These are phyloP conservation scores for Vishniacozyma victoriae DNA, from an alignment of 768 basidiomycete genomes.

Conservation along the genomic window DNA sequence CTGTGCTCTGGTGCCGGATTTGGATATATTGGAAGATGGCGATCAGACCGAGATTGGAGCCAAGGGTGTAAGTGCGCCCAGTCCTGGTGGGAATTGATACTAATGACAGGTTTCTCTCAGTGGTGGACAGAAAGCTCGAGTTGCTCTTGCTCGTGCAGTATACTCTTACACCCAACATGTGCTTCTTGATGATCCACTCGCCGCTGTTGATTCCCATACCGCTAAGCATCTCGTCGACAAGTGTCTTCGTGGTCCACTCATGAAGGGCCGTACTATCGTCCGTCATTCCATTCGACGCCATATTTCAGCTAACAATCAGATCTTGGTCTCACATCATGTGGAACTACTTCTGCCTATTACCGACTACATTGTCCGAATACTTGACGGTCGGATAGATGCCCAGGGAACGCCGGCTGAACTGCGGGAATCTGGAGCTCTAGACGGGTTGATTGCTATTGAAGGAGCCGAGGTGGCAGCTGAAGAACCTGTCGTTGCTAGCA, in stretches of 20 bases:
- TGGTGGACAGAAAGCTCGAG: slow-evolving; percentile 46
- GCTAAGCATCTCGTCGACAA: slow-evolving; percentile 44
- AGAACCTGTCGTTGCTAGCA: slow-evolving; percentile 34
- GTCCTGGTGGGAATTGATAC: background rate
- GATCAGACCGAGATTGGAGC: slow-evolving; percentile 43
- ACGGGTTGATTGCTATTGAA: slow-evolving; percentile 56
- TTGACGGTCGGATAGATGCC: slow-evolving; percentile 72
- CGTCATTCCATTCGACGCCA: slow-evolving; percentile 5
- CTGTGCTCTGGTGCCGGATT: slow-evolving; percentile 42
- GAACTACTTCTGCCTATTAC: slow-evolving; percentile 72
- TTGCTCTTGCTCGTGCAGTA: slow-evolving; percentile 43
- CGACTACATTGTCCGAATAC: slow-evolving; percentile 67
- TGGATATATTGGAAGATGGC: slow-evolving; percentile 52
- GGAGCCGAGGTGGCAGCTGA: slow-evolving; percentile 36
- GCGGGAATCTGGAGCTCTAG: slow-evolving; percentile 58
- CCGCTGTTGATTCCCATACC: slow-evolving; percentile 45
- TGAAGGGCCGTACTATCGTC: slow-evolving; percentile 36
- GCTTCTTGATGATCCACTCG: slow-evolving; percentile 42
- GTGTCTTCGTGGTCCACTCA: slow-evolving; percentile 40
- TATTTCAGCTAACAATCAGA: slow-evolving; percentile 6
- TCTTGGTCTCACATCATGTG: slow-evolving; percentile 72
- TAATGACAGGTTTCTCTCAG: slow-evolving; percentile 11
- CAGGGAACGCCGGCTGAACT: slow-evolving; percentile 66
- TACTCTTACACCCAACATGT: slow-evolving; percentile 44
- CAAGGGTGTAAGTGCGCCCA: slow-evolving; percentile 24